Evolutionary conservation across 2,329 filamentous ascomycete species (phyloP), one percentile per base, ranked within the genome.

Genomic region (Graphilbum sp.): DNA sequence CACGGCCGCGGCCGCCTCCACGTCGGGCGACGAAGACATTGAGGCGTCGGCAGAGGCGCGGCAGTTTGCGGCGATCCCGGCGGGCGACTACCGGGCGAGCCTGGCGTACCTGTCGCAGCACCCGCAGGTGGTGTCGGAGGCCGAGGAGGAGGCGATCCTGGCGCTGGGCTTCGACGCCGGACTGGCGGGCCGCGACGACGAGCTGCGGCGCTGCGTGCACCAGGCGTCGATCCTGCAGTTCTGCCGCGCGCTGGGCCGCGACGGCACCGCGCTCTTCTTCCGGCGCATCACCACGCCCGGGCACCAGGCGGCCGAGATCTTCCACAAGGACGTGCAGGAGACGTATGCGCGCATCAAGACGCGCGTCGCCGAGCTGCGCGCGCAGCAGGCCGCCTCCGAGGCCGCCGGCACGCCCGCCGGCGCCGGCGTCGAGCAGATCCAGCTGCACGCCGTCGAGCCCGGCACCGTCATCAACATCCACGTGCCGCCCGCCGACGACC

Each of bases 391-490:
- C 5, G 45, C 35, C 10, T 30, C 33, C 16, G 40, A 19, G n/a
- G 66, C 64, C 15, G 59, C 62, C 42, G 51, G 56, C 29, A n/a
- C n/a, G 66, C 64, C 31, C 50, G 45, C 21, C 84, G 66, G 64
- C 31, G 50, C 46, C 20, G 84, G 79, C 17, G 80, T 93, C 10
- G 90, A 98, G 62, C 88, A 95, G 58, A 98, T 98, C 48, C 92
- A 98, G 59, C 69, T 98, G 34, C 90, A 98, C 54, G 88, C 90
- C 13, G 87, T 98, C 11, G 86, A 95, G 56, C 88, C 88, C 0
- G 81, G 80, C 35, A 95, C 88, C 3, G 79, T 82, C 43, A 95
- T 98, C 55, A 82, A 83, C 54, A 95, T 96, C 57, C 72, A 62
- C 39, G 79, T 93, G 30, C 88, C 90, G 12, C 66, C 79, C 0